Evolutionary conservation across 352 stramenopile species (phyloP).

Genomic region (Globisporangium cederbergense): DNA sequence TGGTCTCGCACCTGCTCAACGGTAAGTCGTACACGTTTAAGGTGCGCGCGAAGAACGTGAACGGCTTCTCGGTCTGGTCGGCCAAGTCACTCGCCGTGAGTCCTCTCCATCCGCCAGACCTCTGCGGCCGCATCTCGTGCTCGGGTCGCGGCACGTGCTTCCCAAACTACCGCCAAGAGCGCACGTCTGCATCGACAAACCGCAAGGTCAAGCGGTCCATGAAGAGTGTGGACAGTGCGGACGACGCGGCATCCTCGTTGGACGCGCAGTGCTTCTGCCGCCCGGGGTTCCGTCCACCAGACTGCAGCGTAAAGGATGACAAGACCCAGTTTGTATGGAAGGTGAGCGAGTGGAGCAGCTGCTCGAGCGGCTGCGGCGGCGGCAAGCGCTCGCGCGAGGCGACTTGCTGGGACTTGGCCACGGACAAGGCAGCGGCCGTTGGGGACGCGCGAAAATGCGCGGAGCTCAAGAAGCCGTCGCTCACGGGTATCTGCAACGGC

Average conservation of each 20-base stretch:
- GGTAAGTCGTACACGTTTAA: slow-evolving; percentile 70
- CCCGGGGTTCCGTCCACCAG: slow-evolving; percentile 50
- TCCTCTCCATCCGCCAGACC: slow-evolving; percentile 61
- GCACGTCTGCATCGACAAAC: neutral
- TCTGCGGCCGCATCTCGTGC: slow-evolving; percentile 60
- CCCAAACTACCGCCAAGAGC: slow-evolving; percentile 45
- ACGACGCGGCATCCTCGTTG: slow-evolving; percentile 22
- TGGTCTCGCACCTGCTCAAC: slow-evolving; percentile 50
- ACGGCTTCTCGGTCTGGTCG: slow-evolving; percentile 66
- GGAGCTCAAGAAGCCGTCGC: slow-evolving; percentile 36
- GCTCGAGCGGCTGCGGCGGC: slow-evolving; percentile 60
- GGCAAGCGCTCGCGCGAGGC: slow-evolving; percentile 42
- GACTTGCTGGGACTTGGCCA: slow-evolving; percentile 33
- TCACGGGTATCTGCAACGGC: slow-evolving; percentile 67
- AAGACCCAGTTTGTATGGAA: slow-evolving; percentile 41
- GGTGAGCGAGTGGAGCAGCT: slow-evolving; percentile 53
- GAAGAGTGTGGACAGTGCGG: slow-evolving; percentile 8
- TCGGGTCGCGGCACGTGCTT: slow-evolving; percentile 69
- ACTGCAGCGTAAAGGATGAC: slow-evolving; percentile 60
- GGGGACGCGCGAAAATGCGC: slow-evolving; percentile 26
- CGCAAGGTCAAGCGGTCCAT: neutral
- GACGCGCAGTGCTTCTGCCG: slow-evolving; percentile 60
- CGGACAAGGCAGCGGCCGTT: slow-evolving; percentile 21
- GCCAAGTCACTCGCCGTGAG: slow-evolving; percentile 70
- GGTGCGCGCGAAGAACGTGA: slow-evolving; percentile 57